Conservation (phyloP, 805 yeast genomes). For the Kluyveromyces lactis region DNA sequence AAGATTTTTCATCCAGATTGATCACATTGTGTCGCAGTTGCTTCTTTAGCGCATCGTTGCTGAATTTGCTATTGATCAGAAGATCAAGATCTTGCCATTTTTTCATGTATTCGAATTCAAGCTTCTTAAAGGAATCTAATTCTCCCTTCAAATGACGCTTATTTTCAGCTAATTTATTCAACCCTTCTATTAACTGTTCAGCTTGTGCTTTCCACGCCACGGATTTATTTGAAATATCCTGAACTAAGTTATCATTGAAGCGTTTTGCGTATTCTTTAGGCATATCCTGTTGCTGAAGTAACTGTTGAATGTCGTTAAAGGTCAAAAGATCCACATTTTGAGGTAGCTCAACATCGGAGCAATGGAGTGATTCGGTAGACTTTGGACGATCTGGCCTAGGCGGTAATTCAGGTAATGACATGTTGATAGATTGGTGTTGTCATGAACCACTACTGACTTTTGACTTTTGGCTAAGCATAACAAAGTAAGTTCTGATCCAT, state of each 20-base stretch:
- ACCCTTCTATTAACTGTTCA: conserved; percentile 16
- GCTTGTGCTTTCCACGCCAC: conserved; percentile 10
- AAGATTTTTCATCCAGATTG: conserved; percentile 25
- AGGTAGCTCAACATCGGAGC: conserved; percentile 12
- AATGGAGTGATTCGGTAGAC: not conserved
- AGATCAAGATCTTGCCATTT: conserved; percentile 32
- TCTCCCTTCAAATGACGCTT: conserved; percentile 21
- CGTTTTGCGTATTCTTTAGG: conserved; percentile 17
- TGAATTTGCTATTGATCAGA: conserved; percentile 33
- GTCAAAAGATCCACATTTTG: conserved; percentile 18
- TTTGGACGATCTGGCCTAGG: not conserved
- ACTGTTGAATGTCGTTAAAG: conserved; percentile 15
- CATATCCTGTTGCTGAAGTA: conserved; percentile 13
- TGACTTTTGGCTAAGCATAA: too few relatives aligned
- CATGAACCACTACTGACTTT: too few relatives aligned
- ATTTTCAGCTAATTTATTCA: conserved; percentile 18
- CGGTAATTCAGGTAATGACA: conserved; percentile 7
- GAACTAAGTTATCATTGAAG: conserved; percentile 14
- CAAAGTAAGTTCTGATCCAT: too few relatives aligned
- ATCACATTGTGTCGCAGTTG: conserved; percentile 24
- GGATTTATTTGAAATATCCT: conserved; percentile 3
- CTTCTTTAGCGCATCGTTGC: conserved; percentile 28
- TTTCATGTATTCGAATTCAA: conserved; percentile 25
- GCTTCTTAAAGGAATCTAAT: conserved; percentile 17
- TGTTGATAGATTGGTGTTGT: too few relatives aligned